A percentile compares a stretch with the other conserved stretches of the same genome.
These are phyloP conservation scores for Pochonia chlamydosporia DNA, from an alignment of 2,329 filamentous ascomycete species.

Conservation along the genomic window DNA sequence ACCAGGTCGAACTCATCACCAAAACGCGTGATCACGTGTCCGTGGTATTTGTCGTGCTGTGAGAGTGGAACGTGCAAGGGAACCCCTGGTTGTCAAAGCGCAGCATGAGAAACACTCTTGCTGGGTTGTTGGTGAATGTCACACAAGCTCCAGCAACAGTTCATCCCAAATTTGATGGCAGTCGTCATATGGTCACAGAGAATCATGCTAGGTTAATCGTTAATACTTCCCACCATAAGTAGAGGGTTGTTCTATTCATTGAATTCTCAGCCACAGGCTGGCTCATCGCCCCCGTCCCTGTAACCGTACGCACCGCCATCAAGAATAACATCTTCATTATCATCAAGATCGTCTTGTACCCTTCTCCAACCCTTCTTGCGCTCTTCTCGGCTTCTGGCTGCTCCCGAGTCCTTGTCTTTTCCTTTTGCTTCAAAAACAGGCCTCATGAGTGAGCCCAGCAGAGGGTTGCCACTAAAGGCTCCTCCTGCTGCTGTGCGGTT, in stretches of 20 bases:
- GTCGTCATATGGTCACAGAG: no score
- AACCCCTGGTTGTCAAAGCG: no score
- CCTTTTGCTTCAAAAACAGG: conserved; percentile 53
- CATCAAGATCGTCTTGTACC: conserved; percentile 53
- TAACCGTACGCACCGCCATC: conserved; percentile 48
- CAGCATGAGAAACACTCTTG: no score
- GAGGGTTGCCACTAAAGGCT: conserved; percentile 63
- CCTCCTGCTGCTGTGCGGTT: conserved; percentile 38
- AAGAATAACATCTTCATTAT: conserved; percentile 55
- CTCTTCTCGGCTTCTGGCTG: conserved; percentile 34
- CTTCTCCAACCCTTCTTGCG: conserved; percentile 47
- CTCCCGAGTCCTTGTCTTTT: conserved; percentile 34
- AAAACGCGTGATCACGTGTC: conserved; percentile 9
- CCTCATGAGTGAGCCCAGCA: conserved; percentile 59
- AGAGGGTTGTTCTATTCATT: conserved; percentile 14
- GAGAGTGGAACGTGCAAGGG: no score
- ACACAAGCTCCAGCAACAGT: no score
- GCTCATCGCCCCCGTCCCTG: conserved; percentile 25
- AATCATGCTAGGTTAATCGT: no score
- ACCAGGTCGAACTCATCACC: not conserved
- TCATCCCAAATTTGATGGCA: no score
- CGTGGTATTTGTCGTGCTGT: no score
- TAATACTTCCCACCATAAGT: no score
- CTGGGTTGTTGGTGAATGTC: no score
- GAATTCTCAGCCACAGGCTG: conserved; percentile 32